phyloP scores from a whole-genome alignment of 2,329 filamentous ascomycete species.

The Fusarium odoratissimum region DNA sequence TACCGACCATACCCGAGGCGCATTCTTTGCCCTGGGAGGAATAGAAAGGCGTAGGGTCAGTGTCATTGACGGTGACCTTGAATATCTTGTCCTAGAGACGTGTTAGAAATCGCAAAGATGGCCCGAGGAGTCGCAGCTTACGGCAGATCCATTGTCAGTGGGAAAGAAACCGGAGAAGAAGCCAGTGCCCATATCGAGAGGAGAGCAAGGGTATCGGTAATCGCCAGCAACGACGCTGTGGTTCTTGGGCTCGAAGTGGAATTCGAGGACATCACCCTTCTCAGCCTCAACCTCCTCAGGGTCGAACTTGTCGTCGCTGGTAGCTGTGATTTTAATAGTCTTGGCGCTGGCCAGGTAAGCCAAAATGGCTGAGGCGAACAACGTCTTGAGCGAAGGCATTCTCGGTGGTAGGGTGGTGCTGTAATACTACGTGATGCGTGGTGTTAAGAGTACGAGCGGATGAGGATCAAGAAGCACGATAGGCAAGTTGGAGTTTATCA shows the following conservation, averaged over 20 bases:
- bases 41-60: constrained; percentile 52
- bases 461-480: background rate
- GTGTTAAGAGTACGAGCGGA: background rate
- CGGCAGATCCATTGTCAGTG: constrained; percentile 45
- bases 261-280: constrained; percentile 52
- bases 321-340: constrained; percentile 51
- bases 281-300: constrained; percentile 49
- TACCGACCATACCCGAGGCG: constrained; percentile 54
- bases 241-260: constrained; percentile 52
- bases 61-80: constrained; percentile 49
- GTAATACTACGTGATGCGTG: background rate
- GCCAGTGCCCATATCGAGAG: constrained; percentile 47
- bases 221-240: constrained; percentile 54
- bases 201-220: constrained; percentile 52
- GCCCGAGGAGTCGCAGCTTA: constrained; percentile 22
- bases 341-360: constrained; percentile 45
- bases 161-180: constrained; percentile 54
- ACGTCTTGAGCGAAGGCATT: constrained; percentile 48
- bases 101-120: constrained; percentile 6
- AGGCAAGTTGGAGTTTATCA: background rate
- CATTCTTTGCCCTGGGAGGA: constrained; percentile 55
- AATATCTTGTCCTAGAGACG: constrained; percentile 50
- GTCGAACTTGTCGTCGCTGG: constrained; percentile 49
- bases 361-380: constrained; percentile 42
- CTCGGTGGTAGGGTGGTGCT: background rate